phyloP scores from a whole-genome alignment of 306 rosid species.

The Cicer bijugum region DNA sequence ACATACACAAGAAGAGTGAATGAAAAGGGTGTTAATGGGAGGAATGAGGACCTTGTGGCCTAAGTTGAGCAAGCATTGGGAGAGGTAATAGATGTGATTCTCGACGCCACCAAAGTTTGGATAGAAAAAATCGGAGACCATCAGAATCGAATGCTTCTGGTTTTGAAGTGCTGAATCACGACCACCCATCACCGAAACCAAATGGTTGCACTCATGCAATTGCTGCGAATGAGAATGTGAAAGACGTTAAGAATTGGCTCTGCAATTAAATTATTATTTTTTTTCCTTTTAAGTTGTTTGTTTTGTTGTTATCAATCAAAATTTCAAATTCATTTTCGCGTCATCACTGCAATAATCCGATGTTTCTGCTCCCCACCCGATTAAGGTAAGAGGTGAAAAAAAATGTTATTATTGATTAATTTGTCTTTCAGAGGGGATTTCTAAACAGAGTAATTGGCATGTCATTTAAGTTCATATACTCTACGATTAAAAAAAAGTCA shows the following conservation, averaged over 20 bases:
- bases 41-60: conserved; percentile 73
- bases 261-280: neutral
- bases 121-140: conserved; percentile 94
- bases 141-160: conserved; percentile 67
- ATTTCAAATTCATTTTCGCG: neutral
- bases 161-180: conserved; percentile 22
- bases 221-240: neutral
- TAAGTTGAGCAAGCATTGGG: conserved; percentile 81
- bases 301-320: too few relatives aligned
- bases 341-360: neutral
- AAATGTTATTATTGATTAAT: neutral
- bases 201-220: neutral
- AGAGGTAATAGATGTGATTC: conserved; percentile 82
- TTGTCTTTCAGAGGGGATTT: too few relatives aligned
- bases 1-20: neutral
- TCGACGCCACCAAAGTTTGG: conserved; percentile 96
- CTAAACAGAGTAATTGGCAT: too few relatives aligned
- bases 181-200: conserved; percentile 46
- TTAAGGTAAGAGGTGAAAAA: neutral
- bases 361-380: neutral
- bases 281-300: neutral
- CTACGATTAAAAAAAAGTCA: too few relatives aligned
- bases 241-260: neutral
- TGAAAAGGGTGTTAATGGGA: neutral
- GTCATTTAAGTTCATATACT: too few relatives aligned